These are phyloP conservation scores for Biscogniauxia mediterranea DNA, from an alignment of 2,329 filamentous ascomycete species.

Conservation along the genomic window DNA sequence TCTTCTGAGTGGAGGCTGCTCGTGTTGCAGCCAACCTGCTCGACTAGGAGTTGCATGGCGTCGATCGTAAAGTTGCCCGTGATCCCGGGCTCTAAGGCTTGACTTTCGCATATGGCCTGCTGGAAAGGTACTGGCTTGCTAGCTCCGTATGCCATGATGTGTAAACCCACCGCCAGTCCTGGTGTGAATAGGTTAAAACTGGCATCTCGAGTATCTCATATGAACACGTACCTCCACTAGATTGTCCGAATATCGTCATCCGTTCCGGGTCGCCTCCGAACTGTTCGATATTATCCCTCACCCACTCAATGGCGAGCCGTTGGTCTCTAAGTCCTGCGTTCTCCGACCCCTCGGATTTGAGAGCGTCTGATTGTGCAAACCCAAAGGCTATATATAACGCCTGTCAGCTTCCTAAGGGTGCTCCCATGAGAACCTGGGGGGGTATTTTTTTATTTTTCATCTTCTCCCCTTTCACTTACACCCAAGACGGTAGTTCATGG, in stretches of 20 bases:
- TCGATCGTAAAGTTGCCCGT: conserved; percentile 46
- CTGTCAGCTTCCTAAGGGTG: neutral
- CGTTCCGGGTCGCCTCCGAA: conserved; percentile 44
- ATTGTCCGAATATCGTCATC: conserved; percentile 44
- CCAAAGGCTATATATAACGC: conserved; percentile 26
- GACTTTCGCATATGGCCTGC: conserved; percentile 45
- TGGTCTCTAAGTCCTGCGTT: conserved; percentile 49
- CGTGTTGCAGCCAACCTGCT: conserved; percentile 42
- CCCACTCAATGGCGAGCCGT: conserved; percentile 43
- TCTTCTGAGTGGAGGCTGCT: conserved; percentile 39
- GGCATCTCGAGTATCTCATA: neutral
- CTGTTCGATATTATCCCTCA: conserved; percentile 43
- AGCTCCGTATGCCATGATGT: conserved; percentile 48
- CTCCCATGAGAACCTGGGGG: neutral
- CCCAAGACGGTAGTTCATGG: conserved; percentile 36
- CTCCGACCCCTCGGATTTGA: conserved; percentile 31
- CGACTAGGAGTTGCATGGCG: conserved; percentile 43
- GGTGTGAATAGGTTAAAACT: neutral
- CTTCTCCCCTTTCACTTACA: conserved; percentile 16
- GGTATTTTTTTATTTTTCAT: neutral
- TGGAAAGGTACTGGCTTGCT: conserved; percentile 44
- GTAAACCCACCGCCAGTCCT: conserved; percentile 44
- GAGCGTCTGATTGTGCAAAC: conserved; percentile 30
- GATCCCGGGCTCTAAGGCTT: conserved; percentile 51
- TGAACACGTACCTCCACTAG: conserved; percentile 23